Percentiles rank a stretch among this genome's conserved stretches.
Conservation (phyloP, 2,329 filamentous ascomycete species). For the Penicillium brasilianum region DNA sequence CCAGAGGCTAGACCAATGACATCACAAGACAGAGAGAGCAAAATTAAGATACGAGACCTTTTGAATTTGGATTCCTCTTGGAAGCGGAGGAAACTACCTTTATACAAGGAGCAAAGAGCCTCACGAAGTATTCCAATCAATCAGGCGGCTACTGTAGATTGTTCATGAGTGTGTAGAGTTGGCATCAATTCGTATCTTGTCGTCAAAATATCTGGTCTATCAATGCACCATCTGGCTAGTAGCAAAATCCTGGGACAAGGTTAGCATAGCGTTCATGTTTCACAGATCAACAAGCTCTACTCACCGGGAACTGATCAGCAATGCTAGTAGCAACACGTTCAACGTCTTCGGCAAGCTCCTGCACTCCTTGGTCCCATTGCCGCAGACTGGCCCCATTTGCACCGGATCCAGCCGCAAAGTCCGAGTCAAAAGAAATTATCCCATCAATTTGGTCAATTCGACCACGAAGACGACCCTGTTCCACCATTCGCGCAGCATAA, state of each 20-base stretch:
- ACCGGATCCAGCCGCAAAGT: conserved; percentile 68
- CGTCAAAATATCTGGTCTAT: conserved; percentile 18
- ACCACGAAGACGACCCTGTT: conserved; percentile 85
- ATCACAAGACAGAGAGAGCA: too few relatives aligned
- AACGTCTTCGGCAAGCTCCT: conserved; percentile 84
- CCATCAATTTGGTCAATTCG: conserved; percentile 93
- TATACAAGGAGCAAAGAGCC: too few relatives aligned
- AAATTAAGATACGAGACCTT: too few relatives aligned
- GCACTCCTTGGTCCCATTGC: conserved; percentile 88
- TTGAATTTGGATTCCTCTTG: too few relatives aligned
- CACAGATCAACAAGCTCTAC: conserved; percentile 30
- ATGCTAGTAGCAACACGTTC: conserved; percentile 83
- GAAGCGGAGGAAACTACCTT: too few relatives aligned
- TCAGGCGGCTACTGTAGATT: background rate
- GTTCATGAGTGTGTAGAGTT: background rate
- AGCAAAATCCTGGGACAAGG: conserved; percentile 38
- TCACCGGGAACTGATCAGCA: conserved; percentile 77
- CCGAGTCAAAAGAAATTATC: conserved; percentile 80
- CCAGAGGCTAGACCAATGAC: too few relatives aligned
- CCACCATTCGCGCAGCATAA: conserved; percentile 93
- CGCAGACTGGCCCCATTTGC: conserved; percentile 70
- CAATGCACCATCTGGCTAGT: conserved; percentile 43
- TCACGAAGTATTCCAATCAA: background rate
- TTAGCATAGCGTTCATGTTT: conserved; percentile 14
- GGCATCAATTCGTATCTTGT: conserved; percentile 18